Percentiles rank a stretch among this genome's conserved stretches.
Conservation (phyloP, 306 rosid species). For the Fragaria vesca region DNA sequence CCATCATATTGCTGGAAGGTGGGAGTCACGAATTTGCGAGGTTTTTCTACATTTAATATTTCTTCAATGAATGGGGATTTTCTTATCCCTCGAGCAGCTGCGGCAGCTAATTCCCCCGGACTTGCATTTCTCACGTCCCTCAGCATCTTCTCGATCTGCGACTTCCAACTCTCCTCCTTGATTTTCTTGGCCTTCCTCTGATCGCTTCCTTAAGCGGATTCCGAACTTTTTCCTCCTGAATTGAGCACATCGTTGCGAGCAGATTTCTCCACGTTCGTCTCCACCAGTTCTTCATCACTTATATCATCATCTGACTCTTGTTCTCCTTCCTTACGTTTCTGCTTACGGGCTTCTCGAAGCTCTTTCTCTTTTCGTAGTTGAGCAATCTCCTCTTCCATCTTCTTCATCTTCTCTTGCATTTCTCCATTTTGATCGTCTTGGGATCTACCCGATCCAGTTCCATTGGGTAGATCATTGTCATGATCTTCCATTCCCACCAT, state of each 20-base stretch:
- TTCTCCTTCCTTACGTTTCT: neutral
- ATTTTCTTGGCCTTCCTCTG: neutral
- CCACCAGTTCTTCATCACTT: neutral
- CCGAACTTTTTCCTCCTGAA: neutral
- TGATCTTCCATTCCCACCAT: neutral
- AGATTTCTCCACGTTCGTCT: too few relatives aligned
- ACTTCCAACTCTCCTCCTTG: neutral
- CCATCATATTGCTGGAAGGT: neutral
- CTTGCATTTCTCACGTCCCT: neutral
- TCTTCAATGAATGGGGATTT: neutral
- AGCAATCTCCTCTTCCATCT: neutral
- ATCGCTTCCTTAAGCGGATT: fast-evolving
- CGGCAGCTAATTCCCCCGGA: neutral
- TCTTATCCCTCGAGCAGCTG: neutral
- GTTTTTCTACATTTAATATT: neutral
- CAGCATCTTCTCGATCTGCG: neutral
- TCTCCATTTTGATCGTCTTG: too few relatives aligned
- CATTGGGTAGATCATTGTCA: neutral
- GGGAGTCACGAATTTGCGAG: neutral
- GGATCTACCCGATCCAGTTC: neutral
- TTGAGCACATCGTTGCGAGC: neutral
- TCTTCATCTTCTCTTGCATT: neutral
- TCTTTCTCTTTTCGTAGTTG: too few relatives aligned
- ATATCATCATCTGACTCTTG: neutral
- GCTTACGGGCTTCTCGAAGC: neutral